These are phyloP conservation scores for Aspergillus costaricaensis DNA, from an alignment of 2,329 filamentous ascomycete species.

Conservation along the genomic window DNA sequence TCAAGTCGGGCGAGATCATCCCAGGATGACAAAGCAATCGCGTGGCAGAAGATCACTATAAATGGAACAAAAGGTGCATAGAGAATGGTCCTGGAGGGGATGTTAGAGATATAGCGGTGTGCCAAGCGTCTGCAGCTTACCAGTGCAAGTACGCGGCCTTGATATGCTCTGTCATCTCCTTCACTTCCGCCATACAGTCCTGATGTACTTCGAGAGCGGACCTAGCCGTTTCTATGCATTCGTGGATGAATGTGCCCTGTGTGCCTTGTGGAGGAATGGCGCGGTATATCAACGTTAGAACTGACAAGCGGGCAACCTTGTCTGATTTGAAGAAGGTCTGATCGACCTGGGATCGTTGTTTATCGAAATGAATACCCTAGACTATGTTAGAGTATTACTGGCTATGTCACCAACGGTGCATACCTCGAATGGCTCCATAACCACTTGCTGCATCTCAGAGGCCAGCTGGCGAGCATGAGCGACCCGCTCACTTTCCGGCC, in stretches of 20 bases:
- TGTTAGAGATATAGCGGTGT: background rate
- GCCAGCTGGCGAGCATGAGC: conserved; percentile 33
- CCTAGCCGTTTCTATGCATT: conserved; percentile 42
- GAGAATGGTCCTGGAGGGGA: conserved; percentile 36
- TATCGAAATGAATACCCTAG: conserved; percentile 16
- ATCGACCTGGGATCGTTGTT: conserved; percentile 29
- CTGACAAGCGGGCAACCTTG: conserved; percentile 38
- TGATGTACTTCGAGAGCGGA: conserved; percentile 38
- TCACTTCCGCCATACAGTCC: conserved; percentile 28
- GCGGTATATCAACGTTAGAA: conserved; percentile 44
- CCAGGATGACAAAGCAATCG: conserved; percentile 54
- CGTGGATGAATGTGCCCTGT: conserved; percentile 35
- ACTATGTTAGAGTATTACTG: background rate
- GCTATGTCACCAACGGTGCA: background rate
- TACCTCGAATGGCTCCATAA: conserved; percentile 37
- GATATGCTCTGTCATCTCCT: conserved; percentile 29
- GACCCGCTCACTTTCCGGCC: conserved; percentile 28
- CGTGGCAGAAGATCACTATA: conserved; percentile 52
- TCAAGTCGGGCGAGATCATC: conserved; percentile 58
- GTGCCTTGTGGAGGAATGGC: conserved; percentile 37
- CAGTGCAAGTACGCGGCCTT: conserved; percentile 41
- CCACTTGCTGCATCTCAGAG: conserved; percentile 28
- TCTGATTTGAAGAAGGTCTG: conserved; percentile 33
- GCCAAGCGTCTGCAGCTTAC: conserved; percentile 21
- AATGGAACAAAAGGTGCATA: conserved; percentile 54